These are phyloP conservation scores for Agastache rugosa DNA, from an alignment of 257 asterid genomes.

Conservation along the genomic window DNA sequence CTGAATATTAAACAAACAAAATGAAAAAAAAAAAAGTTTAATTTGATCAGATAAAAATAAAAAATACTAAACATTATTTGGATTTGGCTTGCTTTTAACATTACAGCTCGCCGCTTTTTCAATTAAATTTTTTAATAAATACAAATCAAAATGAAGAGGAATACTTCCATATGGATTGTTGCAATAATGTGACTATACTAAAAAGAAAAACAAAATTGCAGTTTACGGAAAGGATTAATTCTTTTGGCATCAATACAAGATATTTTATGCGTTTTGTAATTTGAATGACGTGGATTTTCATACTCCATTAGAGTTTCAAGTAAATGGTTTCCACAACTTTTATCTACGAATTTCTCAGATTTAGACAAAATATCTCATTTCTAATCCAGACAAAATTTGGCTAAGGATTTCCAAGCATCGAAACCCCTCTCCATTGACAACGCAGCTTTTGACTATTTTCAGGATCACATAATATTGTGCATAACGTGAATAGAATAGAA, in stretches of 20 bases:
- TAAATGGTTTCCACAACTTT: slow-evolving; percentile 27
- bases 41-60: not conserved
- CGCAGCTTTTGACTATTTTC: not conserved
- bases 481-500: not conserved
- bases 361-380: not conserved
- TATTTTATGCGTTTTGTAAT: slow-evolving; percentile 19
- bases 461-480: not conserved
- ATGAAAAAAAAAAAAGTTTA: not conserved
- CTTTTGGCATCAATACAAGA: slow-evolving; percentile 30
- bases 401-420: not conserved
- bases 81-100: not conserved
- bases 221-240: slow-evolving; percentile 15
- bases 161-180: not conserved
- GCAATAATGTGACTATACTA: not conserved
- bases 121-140: too few relatives aligned
- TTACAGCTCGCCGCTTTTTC: not conserved
- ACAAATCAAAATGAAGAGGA: not conserved
- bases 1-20: not conserved
- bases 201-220: not conserved
- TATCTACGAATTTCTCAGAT: slow-evolving; percentile 12
- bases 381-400: slow-evolving; percentile 19
- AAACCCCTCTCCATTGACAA: not conserved
- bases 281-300: slow-evolving; percentile 38
- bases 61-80: not conserved
- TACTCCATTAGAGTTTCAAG: slow-evolving; percentile 23